Base-by-base conservation (phyloP, 495 filamentous ascomycete species). In the Platismatia glauca region DNA sequence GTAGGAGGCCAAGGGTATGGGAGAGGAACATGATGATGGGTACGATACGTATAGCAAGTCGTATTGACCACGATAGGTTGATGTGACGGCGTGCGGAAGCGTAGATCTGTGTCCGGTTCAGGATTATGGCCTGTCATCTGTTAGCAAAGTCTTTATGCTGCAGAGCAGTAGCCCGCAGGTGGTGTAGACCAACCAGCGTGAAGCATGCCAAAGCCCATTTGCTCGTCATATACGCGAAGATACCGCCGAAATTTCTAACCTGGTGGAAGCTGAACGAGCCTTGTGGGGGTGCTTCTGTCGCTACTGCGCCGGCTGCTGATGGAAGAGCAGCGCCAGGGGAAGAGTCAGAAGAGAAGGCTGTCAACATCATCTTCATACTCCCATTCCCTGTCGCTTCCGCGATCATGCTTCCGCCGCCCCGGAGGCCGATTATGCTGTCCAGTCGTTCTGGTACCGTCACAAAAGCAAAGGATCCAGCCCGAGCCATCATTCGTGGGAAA, bases 51-150 rank as follows among this genome's bases (percentile, higher is more conserved):
- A 97, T 74, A 0, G 82, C 72, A 7, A 95, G 74, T 6, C 94
- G 86, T 44, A 89, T 73, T 38, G 82, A 79, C 84, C 88, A 91
- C 39, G 79, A 78, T 0, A 97, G 76, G 9, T 77, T 79, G 7
- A 96, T 77, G 35, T 87, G 86, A 41, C 91, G 81, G 46, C 94
- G 80, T 8, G 90, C 89, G 0, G 92, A 93, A 41, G 93, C 92
- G 72, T 95, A 98, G 59, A 97, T 90, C 44, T 90, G 86, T 16
- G 94, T 92, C 48, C 94, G 85, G 75, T 98, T 97, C 37, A 97
- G 78, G 64, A 98, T 73, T 61, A 98, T 81, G 57, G 90, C 89
- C 83, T 60, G 57, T 39, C 48, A 33, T 18, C 22, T 27, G 53
- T 70, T 67, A 71, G 57, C 55, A 55, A 38, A 11, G 39, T 57